These are phyloP conservation scores for Royoungia palumana DNA, from an alignment of 768 basidiomycete genomes.

Conservation along the genomic window DNA sequence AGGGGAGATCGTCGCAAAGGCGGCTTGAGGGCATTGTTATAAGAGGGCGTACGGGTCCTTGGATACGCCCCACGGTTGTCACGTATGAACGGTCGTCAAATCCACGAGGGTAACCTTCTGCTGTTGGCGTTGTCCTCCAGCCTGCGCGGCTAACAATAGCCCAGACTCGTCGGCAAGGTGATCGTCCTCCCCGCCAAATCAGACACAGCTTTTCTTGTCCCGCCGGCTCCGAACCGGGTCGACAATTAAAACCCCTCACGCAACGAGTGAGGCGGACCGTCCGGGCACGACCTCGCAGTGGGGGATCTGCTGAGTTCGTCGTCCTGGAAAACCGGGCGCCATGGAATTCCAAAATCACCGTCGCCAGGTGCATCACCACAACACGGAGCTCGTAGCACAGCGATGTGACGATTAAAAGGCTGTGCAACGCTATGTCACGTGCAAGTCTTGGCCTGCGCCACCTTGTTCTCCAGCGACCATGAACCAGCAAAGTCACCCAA, in stretches of 20 bases:
- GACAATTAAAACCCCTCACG: background rate
- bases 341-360: constrained; percentile 11
- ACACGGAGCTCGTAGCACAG: background rate
- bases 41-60: constrained; percentile 22
- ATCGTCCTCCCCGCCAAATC: constrained; percentile 26
- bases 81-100: constrained; percentile 33
- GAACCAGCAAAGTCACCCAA: constrained; percentile 37
- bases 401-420: background rate
- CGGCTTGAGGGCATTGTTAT: constrained; percentile 26
- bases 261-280: background rate
- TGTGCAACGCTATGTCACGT: constrained; percentile 16
- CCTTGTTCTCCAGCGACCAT: constrained; percentile 26
- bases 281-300: background rate
- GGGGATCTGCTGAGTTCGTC: background rate
- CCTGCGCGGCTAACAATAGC: constrained; percentile 38
- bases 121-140: constrained; percentile 21
- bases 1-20: constrained; percentile 17
- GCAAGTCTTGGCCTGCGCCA: background rate
- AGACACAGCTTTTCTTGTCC: constrained; percentile 16
- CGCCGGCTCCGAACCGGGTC: constrained; percentile 16
- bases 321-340: constrained; percentile 9
- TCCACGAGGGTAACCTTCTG: constrained; percentile 24
- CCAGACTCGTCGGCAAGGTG: constrained; percentile 64
- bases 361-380: constrained; percentile 12
- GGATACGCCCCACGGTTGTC: constrained; percentile 39